Evolutionary conservation across 2,329 filamentous ascomycete species (phyloP).

Genomic region (Trichophyton benhamiae): DNA sequence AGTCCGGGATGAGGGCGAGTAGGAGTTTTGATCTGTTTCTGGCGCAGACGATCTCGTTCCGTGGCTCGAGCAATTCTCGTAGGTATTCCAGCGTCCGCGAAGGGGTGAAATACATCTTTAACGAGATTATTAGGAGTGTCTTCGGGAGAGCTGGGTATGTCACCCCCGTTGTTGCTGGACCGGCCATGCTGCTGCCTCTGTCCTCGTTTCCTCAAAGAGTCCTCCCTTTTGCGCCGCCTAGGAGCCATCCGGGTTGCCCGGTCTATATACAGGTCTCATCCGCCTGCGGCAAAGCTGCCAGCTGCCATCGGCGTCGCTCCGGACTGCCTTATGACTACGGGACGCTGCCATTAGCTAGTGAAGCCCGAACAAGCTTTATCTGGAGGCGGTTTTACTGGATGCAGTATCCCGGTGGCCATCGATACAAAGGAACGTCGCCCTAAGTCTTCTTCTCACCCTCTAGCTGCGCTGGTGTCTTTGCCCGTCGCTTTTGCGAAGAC

Average conservation of each 20-base stretch:
- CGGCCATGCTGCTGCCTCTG: neutral
- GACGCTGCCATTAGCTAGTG: neutral
- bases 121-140: constrained; percentile 29
- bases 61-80: constrained; percentile 35
- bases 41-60: constrained; percentile 34
- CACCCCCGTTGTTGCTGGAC: neutral
- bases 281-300: neutral
- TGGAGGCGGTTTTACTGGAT: neutral
- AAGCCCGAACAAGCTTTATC: neutral
- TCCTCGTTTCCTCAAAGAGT: neutral
- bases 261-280: neutral
- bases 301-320: constrained; percentile 1
- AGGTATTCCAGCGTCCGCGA: constrained; percentile 47
- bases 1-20: constrained; percentile 68
- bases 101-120: constrained; percentile 52
- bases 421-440: neutral
- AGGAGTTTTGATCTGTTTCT: constrained; percentile 44
- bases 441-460: neutral
- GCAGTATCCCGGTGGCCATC: neutral
- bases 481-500: no score
- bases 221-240: neutral
- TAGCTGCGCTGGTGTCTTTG: neutral
- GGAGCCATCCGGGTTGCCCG: neutral
- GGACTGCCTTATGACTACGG: neutral
- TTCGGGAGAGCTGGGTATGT: constrained; percentile 24